Conservation (phyloP, 1,284 basidiomycete genomes). For the Puccinia polysora region DNA sequence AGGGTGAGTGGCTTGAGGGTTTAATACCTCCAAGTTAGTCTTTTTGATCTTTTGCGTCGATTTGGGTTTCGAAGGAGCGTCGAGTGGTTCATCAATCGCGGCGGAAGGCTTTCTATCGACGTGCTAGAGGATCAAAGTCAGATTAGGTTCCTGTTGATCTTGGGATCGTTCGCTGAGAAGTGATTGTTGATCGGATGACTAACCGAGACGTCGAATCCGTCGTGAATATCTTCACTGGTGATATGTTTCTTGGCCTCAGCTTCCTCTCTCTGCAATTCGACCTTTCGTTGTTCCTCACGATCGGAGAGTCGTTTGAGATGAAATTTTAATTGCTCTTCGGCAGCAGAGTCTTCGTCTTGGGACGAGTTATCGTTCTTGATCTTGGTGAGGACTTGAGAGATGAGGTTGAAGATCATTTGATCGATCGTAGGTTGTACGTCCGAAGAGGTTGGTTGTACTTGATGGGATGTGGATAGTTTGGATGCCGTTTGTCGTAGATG, state of each 20-base stretch:
- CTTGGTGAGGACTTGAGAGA: constrained; percentile 70
- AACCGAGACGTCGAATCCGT: constrained; percentile 52
- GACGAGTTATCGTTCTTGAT: constrained; percentile 55
- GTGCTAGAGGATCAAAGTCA: constrained; percentile 46
- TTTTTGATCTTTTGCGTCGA: constrained; percentile 48
- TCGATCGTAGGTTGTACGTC: constrained; percentile 79
- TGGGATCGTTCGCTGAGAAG: no score
- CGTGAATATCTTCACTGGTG: constrained; percentile 54
- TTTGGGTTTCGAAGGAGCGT: constrained; percentile 30
- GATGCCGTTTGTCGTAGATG: constrained; percentile 67
- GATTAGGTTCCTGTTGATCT: no score
- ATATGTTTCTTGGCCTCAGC: constrained; percentile 58
- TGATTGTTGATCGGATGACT: no score
- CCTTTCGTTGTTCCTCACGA: constrained; percentile 58
- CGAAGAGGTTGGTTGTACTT: constrained; percentile 66
- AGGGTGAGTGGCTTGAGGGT: constrained; percentile 57
- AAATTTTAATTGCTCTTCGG: constrained; percentile 48
- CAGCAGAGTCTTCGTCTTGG: constrained; percentile 44
- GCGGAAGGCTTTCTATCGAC: constrained; percentile 55
- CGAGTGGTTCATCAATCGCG: constrained; percentile 56
- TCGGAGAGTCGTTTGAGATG: constrained; percentile 55
- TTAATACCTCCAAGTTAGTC: constrained; percentile 71
- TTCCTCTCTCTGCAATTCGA: constrained; percentile 58
- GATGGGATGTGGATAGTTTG: constrained; percentile 70
- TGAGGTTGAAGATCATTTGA: constrained; percentile 77